Evolutionary conservation across 2,329 filamentous ascomycete species (phyloP).

Genomic region (Ophiocordyceps camponoti-leonardi): DNA sequence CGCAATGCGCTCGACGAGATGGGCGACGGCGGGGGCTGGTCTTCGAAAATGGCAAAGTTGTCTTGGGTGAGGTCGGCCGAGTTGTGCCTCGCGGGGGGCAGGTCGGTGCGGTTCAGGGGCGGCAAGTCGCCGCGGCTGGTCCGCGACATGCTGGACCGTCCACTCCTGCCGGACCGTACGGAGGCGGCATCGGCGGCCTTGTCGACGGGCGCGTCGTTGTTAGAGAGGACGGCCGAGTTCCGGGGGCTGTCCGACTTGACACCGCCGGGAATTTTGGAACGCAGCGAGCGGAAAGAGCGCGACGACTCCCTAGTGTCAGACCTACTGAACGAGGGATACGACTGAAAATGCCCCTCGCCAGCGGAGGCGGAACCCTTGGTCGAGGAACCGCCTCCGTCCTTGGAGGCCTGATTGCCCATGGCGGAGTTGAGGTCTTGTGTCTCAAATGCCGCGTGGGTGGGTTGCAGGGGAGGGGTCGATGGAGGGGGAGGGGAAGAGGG

Average conservation of each 20-base stretch:
- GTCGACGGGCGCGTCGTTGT: conserved; percentile 39
- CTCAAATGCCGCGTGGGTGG: conserved; percentile 11
- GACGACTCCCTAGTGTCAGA: conserved; percentile 88
- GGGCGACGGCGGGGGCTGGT: conserved; percentile 65
- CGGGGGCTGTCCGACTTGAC: conserved; percentile 66
- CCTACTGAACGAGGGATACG: conserved; percentile 81
- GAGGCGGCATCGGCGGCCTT: conserved; percentile 53
- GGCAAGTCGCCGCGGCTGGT: conserved; percentile 26
- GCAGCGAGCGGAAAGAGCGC: conserved; percentile 67
- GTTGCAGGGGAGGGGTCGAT: conserved; percentile 6
- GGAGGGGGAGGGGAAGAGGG: conserved; percentile 1
- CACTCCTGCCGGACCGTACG: conserved; percentile 52
- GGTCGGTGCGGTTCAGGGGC: conserved; percentile 16
- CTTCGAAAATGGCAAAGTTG: conserved; percentile 29
- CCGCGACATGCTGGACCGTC: conserved; percentile 29
- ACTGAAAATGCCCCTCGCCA: conserved; percentile 40
- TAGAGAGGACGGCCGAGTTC: conserved; percentile 50
- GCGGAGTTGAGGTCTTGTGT: conserved; percentile 8
- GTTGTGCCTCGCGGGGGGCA: conserved; percentile 21
- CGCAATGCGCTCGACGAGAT: conserved; percentile 61
- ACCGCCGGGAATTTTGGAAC: conserved; percentile 73
- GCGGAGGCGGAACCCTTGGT: conserved; percentile 32
- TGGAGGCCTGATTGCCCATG: conserved; percentile 67
- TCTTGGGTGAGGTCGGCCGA: conserved; percentile 22
- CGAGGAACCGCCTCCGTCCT: conserved; percentile 29